A percentile compares a stretch with the other conserved stretches of the same genome.
Conservation (phyloP, 2,329 filamentous ascomycete species). For the Arthrinium phaeospermum region DNA sequence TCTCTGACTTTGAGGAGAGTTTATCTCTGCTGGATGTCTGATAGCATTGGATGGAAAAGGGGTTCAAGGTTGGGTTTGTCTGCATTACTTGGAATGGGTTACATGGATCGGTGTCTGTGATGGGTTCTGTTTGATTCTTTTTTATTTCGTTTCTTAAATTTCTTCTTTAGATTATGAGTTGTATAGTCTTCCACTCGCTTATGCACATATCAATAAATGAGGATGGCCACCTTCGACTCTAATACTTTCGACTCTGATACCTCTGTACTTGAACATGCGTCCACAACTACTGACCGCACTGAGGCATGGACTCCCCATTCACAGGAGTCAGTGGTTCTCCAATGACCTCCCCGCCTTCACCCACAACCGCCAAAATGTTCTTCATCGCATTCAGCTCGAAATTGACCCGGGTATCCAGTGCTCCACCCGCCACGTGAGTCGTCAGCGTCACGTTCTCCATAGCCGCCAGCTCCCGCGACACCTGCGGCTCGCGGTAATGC, state of each 20-base stretch:
- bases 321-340: not conserved
- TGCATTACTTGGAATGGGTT: conserved; percentile 3
- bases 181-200: not conserved
- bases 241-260: not conserved
- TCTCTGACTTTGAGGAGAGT: too few species aligned
- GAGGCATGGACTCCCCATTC: not conserved
- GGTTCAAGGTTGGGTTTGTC: not conserved
- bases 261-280: not conserved
- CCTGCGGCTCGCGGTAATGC: conserved; percentile 57
- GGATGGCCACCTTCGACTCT: not conserved
- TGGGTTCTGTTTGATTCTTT: not conserved
- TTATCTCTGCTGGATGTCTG: too few species aligned
- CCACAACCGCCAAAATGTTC: conserved; percentile 40
- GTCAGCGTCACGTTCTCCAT: conserved; percentile 45
- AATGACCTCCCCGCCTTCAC: conserved; percentile 25
- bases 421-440: conserved; percentile 44
- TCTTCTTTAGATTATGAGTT: not conserved
- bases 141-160: not conserved
- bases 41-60: not conserved
- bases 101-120: not conserved
- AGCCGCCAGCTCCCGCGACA: conserved; percentile 33
- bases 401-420: conserved; percentile 45
- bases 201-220: not conserved
- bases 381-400: conserved; percentile 46
- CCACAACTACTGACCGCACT: too few species aligned